These are phyloP conservation scores for Collybia sp. DNA, from an alignment of 768 basidiomycete species.

Conservation along the genomic window DNA sequence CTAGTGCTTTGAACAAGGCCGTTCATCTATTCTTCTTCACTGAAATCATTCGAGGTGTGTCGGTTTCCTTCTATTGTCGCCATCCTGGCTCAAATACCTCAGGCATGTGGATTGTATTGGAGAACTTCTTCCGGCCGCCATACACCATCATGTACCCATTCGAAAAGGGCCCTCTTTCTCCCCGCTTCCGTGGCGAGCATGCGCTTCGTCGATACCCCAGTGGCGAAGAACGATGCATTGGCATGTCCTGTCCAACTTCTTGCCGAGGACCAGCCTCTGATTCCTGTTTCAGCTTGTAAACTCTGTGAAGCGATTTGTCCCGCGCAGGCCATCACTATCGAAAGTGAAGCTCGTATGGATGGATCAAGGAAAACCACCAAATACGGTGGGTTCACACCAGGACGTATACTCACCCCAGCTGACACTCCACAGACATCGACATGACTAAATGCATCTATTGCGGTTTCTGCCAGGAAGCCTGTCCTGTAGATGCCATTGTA, in stretches of 20 bases:
- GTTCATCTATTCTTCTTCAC: constrained; percentile 98
- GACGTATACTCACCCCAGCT: constrained; percentile 5
- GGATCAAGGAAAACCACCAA: constrained; percentile 96
- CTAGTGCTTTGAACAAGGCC: constrained; percentile 93
- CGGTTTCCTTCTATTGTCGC: not conserved
- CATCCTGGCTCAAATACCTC: constrained; percentile 11
- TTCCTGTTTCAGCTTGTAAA: constrained; percentile 73
- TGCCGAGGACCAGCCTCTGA: constrained; percentile 2
- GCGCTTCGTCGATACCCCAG: constrained; percentile 94
- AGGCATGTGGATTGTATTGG: constrained; percentile 98
- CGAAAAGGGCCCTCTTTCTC: constrained; percentile 96
- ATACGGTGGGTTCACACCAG: constrained; percentile 61
- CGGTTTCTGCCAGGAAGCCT: constrained; percentile 99
- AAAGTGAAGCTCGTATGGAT: constrained; percentile 93
- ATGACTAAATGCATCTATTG: constrained; percentile 99
- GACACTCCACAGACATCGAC: constrained; percentile 72
- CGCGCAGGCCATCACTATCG: constrained; percentile 98
- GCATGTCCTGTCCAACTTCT: constrained; percentile 39
- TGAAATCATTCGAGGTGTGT: constrained; percentile 87
- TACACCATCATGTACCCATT: constrained; percentile 99
- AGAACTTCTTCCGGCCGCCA: constrained; percentile 89
- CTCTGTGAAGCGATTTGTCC: constrained; percentile 99
- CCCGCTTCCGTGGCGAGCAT: constrained; percentile 98
- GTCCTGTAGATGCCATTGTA: constrained; percentile 98
- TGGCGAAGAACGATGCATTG: constrained; percentile 98